A percentile compares a stretch with the other conserved stretches of the same genome.
These are phyloP conservation scores for Diplodia corticola DNA, from an alignment of 2,329 filamentous ascomycete species.

Conservation along the genomic window DNA sequence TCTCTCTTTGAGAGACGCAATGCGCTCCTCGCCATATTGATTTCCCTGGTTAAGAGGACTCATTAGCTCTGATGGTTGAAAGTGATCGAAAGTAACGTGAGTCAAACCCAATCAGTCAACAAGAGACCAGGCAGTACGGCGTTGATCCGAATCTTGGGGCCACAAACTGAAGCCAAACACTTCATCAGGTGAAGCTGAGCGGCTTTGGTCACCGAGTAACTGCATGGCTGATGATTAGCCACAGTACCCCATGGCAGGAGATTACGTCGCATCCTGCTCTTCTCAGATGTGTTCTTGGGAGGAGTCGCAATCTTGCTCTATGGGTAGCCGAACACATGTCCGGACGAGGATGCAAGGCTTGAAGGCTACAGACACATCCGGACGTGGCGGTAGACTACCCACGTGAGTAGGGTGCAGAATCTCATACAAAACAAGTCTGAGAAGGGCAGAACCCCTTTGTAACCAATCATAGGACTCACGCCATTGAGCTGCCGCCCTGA, in stretches of 20 bases:
- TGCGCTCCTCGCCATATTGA: constrained; percentile 57
- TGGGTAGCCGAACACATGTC: background rate
- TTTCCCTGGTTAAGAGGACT: constrained; percentile 27
- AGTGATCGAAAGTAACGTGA: background rate
- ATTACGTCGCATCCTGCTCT: background rate
- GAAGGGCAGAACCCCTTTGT: background rate
- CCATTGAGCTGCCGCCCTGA: constrained; percentile 60
- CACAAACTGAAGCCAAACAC: constrained; percentile 59
- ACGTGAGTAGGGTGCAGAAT: background rate
- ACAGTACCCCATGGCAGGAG: background rate
- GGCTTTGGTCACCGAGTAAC: constrained; percentile 71
- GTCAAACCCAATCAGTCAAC: constrained; percentile 64
- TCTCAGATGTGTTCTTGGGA: background rate
- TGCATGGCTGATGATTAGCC: background rate
- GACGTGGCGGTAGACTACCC: background rate
- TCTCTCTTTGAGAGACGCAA: constrained; percentile 55
- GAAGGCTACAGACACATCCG: background rate
- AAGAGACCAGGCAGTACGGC: constrained; percentile 61
- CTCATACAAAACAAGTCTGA: background rate
- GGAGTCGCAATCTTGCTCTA: background rate
- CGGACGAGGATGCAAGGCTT: background rate
- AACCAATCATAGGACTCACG: constrained; percentile 34
- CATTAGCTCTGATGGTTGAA: background rate
- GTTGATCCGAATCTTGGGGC: constrained; percentile 60
- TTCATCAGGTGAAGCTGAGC: constrained; percentile 59